Conservation (phyloP, 192 early-diverging fungal genomes). For the Backusella morwellensis region DNA sequence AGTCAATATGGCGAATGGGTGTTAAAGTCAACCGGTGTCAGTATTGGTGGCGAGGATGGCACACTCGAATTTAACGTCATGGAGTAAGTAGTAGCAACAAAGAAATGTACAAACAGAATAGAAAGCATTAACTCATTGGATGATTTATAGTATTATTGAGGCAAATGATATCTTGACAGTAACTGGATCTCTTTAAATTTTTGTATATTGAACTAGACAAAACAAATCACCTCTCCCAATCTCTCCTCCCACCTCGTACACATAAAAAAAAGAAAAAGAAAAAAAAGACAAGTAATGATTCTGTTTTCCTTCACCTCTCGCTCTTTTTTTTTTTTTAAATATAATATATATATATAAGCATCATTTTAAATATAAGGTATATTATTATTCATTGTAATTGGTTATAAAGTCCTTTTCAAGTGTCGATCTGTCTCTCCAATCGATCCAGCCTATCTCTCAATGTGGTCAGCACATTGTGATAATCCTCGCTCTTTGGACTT, state of each 20-base stretch:
- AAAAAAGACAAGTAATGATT: neutral
- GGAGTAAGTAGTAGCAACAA: slow-evolving; percentile 52
- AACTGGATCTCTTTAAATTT: slow-evolving; percentile 61
- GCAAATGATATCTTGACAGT: slow-evolving; percentile 84
- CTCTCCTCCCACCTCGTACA: too few species aligned
- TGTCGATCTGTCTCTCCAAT: slow-evolving; percentile 23
- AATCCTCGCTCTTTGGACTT: slow-evolving; percentile 13
- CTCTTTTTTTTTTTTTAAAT: neutral
- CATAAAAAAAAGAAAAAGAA: neutral
- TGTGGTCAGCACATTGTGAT: slow-evolving; percentile 19
- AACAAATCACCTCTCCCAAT: neutral
- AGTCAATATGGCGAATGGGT: slow-evolving; percentile 68
- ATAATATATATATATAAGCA: neutral
- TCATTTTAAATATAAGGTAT: slow-evolving; percentile 2
- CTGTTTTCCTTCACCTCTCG: neutral
- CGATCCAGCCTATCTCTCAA: slow-evolving; percentile 27
- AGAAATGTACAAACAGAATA: neutral
- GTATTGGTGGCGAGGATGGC: slow-evolving; percentile 61
- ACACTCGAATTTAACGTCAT: slow-evolving; percentile 70
- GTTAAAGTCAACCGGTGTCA: slow-evolving; percentile 59
- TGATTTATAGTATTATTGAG: slow-evolving; percentile 59
- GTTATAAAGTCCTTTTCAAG: neutral
- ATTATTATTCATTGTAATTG: neutral
- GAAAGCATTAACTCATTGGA: neutral
- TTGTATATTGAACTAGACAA: slow-evolving; percentile 9